Percentiles rank a stretch among this genome's conserved stretches.
Conservation (phyloP, 2,329 filamentous ascomycete species). For the Daldinia sp. region DNA sequence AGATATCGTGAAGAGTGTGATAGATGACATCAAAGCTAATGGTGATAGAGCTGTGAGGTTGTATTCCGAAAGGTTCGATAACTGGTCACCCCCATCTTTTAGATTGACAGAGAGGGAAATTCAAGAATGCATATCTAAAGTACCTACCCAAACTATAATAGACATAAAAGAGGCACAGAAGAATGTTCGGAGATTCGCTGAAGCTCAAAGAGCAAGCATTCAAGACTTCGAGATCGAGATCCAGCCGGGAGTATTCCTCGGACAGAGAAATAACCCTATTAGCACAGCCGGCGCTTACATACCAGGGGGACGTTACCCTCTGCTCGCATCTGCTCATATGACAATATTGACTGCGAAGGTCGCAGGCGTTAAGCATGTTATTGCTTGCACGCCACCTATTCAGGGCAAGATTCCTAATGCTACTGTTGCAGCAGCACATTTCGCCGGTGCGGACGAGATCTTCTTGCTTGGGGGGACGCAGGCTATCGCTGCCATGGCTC, state of each 20-base stretch:
- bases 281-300: slow-evolving; percentile 56
- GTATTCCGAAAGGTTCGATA: slow-evolving; percentile 63
- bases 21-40: slow-evolving; percentile 55
- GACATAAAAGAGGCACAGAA: slow-evolving; percentile 55
- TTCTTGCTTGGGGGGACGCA: slow-evolving; percentile 53
- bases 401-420: slow-evolving; percentile 56
- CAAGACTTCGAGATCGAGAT: slow-evolving; percentile 62
- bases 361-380: slow-evolving; percentile 59
- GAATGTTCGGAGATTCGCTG: slow-evolving; percentile 59
- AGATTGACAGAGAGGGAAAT: slow-evolving; percentile 57
- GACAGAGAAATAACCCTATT: slow-evolving; percentile 61
- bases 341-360: slow-evolving; percentile 64
- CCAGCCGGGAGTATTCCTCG: slow-evolving; percentile 57
- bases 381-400: slow-evolving; percentile 62
- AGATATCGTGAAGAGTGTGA: slow-evolving; percentile 56
- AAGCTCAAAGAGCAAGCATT: slow-evolving; percentile 55
- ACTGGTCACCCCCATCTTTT: slow-evolving; percentile 59
- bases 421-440: slow-evolving; percentile 58
- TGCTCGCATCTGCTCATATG: slow-evolving; percentile 63
- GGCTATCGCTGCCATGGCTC: slow-evolving; percentile 60
- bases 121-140: slow-evolving; percentile 52
- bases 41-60: slow-evolving; percentile 58
- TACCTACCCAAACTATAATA: slow-evolving; percentile 53
- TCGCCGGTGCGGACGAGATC: slow-evolving; percentile 37
- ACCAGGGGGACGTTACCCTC: slow-evolving; percentile 60